phyloP scores from a whole-genome alignment of 2,329 filamentous ascomycete species.

The Paecilomyces dactylethromorphus region DNA sequence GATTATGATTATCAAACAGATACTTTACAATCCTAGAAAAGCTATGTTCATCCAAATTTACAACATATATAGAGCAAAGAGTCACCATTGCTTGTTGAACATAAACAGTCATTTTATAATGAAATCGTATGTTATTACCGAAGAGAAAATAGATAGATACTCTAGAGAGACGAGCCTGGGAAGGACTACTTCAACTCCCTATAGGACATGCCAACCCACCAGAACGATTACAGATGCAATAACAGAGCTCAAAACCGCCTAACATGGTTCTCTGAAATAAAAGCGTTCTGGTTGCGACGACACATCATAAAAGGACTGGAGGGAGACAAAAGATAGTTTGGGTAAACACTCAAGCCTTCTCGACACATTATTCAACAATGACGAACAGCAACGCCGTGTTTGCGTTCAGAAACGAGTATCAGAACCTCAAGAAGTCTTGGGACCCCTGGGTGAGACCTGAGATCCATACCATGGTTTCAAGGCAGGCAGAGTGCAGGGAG shows the following conservation, averaged over 20 bases:
- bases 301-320: neutral
- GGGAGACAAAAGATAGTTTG: neutral
- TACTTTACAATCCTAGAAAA: too few species aligned
- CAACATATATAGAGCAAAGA: neutral
- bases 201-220: neutral
- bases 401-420: neutral
- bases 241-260: neutral
- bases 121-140: neutral
- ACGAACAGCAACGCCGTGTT: neutral
- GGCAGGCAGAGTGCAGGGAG: slow-evolving; percentile 18
- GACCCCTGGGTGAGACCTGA: slow-evolving; percentile 9
- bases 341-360: neutral
- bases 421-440: slow-evolving; percentile 10
- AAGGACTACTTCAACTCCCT: neutral
- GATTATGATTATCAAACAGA: too few species aligned
- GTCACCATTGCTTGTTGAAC: neutral
- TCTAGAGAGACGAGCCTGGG: neutral
- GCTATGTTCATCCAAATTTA: neutral
- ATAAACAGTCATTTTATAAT: neutral
- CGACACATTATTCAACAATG: neutral
- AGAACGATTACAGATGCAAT: neutral
- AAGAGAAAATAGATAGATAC: neutral
- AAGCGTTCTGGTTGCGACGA: neutral
- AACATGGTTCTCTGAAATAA: neutral
- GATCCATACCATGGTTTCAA: slow-evolving; percentile 16